phyloP scores from a whole-genome alignment of 2,329 filamentous ascomycete species.

The Penicillium janthinellum region DNA sequence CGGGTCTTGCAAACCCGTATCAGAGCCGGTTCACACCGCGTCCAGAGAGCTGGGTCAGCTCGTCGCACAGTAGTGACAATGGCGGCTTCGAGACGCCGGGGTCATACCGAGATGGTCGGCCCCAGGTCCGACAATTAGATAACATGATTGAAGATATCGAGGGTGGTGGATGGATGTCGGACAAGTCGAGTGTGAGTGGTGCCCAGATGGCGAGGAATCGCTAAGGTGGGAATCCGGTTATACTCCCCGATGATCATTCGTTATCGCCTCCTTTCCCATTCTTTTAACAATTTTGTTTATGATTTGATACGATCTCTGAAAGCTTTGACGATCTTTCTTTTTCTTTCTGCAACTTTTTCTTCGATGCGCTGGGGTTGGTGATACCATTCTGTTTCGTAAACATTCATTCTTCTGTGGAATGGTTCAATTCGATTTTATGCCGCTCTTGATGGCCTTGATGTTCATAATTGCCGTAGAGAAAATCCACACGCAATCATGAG shows the following conservation, averaged over 20 bases:
- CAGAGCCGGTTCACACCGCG: conserved; percentile 20
- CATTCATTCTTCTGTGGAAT: not conserved
- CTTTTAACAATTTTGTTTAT: not conserved
- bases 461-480: too few species aligned
- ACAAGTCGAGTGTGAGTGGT: conserved; percentile 25
- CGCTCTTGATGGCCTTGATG: not conserved
- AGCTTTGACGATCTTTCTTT: not conserved
- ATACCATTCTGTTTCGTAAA: conserved; percentile 11
- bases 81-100: conserved; percentile 29
- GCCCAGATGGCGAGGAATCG: conserved; percentile 13
- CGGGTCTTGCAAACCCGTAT: conserved; percentile 17
- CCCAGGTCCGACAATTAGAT: conserved; percentile 32
- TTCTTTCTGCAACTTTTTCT: not conserved
- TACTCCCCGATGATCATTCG: not conserved
- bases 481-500: too few species aligned
- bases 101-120: conserved; percentile 22
- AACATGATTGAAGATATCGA: conserved; percentile 38
- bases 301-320: not conserved
- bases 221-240: conserved; percentile 5
- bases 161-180: conserved; percentile 35
- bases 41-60: conserved; percentile 35
- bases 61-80: conserved; percentile 31
- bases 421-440: not conserved
- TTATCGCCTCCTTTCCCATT: not conserved
- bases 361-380: conserved; percentile 2